phyloP scores from a whole-genome alignment of 108 stramenopile species.

The Seminavis robusta region DNA sequence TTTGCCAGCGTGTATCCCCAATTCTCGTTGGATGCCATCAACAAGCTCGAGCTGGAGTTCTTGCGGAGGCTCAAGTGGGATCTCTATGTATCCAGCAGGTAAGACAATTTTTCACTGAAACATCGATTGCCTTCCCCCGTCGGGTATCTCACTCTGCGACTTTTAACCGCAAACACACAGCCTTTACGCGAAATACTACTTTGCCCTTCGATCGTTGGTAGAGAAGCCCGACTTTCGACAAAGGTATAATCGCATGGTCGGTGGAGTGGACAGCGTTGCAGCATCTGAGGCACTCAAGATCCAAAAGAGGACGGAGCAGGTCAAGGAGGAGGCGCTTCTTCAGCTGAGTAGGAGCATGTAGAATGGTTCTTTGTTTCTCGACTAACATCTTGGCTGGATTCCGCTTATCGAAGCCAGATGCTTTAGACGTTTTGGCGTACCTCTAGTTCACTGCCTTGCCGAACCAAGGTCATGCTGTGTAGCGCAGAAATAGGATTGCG shows the following conservation, averaged over 20 bases:
- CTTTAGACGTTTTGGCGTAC: too few relatives aligned
- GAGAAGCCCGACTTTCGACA: constrained; percentile 87
- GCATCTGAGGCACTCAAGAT: constrained; percentile 79
- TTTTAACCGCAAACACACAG: too few relatives aligned
- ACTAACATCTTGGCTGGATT: too few relatives aligned
- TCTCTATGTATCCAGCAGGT: constrained; percentile 91
- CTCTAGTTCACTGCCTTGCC: too few relatives aligned
- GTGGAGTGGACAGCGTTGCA: constrained; percentile 73
- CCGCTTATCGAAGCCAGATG: too few relatives aligned
- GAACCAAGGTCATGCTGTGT: too few relatives aligned
- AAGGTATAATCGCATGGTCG: constrained; percentile 65
- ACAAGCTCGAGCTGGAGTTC: constrained; percentile 86
- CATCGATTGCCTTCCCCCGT: background rate
- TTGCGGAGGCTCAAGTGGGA: constrained; percentile 92
- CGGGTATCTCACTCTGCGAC: background rate
- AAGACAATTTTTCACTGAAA: constrained; percentile 1
- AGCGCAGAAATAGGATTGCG: too few relatives aligned
- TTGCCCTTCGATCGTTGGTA: constrained; percentile 90
- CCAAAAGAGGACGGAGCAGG: constrained; percentile 61
- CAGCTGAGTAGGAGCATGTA: constrained; percentile 82
- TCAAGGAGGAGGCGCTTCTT: constrained; percentile 80
- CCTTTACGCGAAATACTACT: constrained; percentile 99
- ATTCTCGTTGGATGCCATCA: constrained; percentile 90
- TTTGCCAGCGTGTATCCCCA: constrained; percentile 95
- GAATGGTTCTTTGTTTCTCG: too few relatives aligned